phyloP scores from a whole-genome alignment of 495 filamentous ascomycete genomes.

The Penicillium dipodomyicola region DNA sequence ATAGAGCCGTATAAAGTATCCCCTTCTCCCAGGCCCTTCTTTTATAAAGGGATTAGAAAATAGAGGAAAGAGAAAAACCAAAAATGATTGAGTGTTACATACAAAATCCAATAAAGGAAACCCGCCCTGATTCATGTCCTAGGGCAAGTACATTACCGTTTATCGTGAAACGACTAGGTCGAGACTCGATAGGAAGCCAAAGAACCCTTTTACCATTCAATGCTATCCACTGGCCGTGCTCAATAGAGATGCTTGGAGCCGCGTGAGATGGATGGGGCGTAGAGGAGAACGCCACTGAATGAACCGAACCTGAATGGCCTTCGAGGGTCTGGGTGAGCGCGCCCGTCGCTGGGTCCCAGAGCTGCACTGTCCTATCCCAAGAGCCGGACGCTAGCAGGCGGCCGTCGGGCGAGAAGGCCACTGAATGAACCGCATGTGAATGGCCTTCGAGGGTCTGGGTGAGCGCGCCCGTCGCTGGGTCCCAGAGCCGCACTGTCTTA shows the following conservation, averaged over 20 bases:
- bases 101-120: background rate
- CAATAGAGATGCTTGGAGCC: background rate
- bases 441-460: slow-evolving; percentile 12
- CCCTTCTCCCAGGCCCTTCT: slow-evolving; percentile 6
- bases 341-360: no score
- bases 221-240: background rate
- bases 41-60: slow-evolving; percentile 5
- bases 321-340: no score
- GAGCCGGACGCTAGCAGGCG: slow-evolving; percentile 21
- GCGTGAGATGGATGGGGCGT: background rate
- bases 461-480: no score
- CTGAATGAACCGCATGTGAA: slow-evolving; percentile 7
- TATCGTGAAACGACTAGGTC: background rate
- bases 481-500: no score
- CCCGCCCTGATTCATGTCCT: background rate
- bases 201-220: slow-evolving; percentile 1
- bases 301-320: no score
- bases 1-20: background rate
- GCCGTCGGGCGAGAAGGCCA: slow-evolving; percentile 28
- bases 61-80: background rate
- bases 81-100: background rate
- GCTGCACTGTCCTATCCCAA: no score
- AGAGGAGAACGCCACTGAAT: no score
- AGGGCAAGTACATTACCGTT: background rate
- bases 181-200: background rate